Evolutionary conservation across 139 green algal species (phyloP).

Genomic region (Chlorella sp.): DNA sequence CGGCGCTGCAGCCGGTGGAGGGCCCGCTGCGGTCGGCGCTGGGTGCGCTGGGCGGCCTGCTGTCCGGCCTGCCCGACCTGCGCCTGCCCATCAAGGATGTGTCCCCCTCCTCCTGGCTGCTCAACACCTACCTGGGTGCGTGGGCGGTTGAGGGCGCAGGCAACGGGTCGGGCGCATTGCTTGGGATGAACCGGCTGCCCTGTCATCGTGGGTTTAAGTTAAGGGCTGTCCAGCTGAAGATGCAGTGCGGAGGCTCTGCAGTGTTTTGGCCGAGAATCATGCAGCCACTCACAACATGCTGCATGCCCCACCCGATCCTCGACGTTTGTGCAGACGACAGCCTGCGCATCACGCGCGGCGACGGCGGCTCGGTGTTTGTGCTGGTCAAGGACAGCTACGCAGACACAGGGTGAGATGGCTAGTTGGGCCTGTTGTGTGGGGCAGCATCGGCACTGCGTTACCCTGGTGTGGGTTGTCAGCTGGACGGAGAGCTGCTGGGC

Average conservation of each 20-base stretch:
- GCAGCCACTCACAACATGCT: too few species aligned
- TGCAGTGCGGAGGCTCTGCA: too few species aligned
- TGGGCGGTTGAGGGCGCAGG: not conserved
- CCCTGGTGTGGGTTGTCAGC: too few species aligned
- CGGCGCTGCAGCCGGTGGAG: conserved; percentile 50
- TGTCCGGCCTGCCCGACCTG: conserved; percentile 67
- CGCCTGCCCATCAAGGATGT: conserved; percentile 45
- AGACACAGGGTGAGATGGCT: not conserved
- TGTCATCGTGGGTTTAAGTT: too few species aligned
- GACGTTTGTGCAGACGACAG: not conserved
- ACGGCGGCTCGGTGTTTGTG: conserved; percentile 73
- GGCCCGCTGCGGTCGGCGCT: conserved; percentile 32
- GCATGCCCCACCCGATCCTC: not conserved
- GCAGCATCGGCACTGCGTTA: too few species aligned
- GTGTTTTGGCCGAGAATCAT: too few species aligned
- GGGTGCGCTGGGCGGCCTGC: conserved; percentile 52
- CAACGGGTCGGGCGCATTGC: too few species aligned
- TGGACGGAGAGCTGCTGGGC: too few species aligned
- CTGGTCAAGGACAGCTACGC: conserved; percentile 58
- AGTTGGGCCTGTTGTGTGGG: too few species aligned
- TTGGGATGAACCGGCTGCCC: too few species aligned
- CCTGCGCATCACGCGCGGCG: conserved; percentile 75
- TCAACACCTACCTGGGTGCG: conserved; percentile 90
- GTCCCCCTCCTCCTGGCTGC: conserved; percentile 71
- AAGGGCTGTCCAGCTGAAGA: too few species aligned